phyloP scores from a whole-genome alignment of 441 rosid species.

The Adansonia rubrostipa region DNA sequence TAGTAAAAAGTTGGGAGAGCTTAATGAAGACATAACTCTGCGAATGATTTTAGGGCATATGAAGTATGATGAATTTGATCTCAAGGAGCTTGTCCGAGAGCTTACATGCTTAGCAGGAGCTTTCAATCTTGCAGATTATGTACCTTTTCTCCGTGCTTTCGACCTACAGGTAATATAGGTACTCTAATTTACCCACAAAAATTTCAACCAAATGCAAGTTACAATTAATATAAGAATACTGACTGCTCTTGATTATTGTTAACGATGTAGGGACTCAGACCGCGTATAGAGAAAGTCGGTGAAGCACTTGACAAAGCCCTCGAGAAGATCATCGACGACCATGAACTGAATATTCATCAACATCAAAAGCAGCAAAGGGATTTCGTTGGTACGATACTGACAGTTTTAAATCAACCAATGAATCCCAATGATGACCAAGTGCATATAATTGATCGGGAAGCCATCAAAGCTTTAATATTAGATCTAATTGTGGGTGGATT shows the following conservation, averaged over 20 bases:
- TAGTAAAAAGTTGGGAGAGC: conserved; percentile 16
- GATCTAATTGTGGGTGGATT: conserved; percentile 33
- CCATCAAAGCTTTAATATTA: conserved; percentile 37
- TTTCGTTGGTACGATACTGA: conserved; percentile 38
- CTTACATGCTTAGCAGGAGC: neutral
- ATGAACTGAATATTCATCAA: neutral
- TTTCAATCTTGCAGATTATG: neutral
- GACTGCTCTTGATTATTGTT: neutral
- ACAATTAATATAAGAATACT: neutral
- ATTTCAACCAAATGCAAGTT: too few relatives aligned
- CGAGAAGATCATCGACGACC: neutral
- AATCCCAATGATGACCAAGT: neutral
- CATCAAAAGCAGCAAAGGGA: conserved; percentile 8
- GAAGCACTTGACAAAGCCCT: neutral
- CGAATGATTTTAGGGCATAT: neutral
- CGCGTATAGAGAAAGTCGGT: neutral
- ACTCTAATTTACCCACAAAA: too few relatives aligned
- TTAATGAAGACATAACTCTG: neutral
- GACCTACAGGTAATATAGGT: neutral
- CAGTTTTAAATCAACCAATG: conserved; percentile 23
- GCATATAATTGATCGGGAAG: conserved; percentile 23
- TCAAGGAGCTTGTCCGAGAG: neutral
- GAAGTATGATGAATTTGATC: neutral
- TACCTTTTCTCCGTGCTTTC: neutral
- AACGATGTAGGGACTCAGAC: neutral